Evolutionary conservation across 1,284 basidiomycete genomes (phyloP).

Genomic region (Xerocomus nothofagi): DNA sequence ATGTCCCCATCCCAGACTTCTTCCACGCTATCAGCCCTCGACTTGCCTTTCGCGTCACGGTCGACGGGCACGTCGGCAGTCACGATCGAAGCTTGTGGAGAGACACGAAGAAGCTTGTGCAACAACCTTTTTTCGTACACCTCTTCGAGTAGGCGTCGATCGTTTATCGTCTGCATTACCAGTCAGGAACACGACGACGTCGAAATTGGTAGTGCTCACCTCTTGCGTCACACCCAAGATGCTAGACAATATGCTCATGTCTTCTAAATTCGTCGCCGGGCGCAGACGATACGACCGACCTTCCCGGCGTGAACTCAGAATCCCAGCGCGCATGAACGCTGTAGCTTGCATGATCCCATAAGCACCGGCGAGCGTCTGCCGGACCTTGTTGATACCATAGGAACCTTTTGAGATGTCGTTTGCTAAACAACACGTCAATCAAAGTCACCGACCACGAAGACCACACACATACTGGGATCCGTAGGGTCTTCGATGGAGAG

Average conservation of each 20-base stretch:
- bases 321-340: conserved; percentile 58
- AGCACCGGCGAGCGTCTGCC: conserved; percentile 83
- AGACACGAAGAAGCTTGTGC: conserved; percentile 61
- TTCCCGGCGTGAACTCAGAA: conserved; percentile 53
- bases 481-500: conserved; percentile 96
- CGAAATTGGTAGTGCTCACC: conserved; percentile 44
- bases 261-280: conserved; percentile 51
- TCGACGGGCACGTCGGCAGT: conserved; percentile 25
- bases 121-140: conserved; percentile 64
- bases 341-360: conserved; percentile 79
- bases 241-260: conserved; percentile 77
- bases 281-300: conserved; percentile 50
- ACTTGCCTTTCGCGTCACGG: conserved; percentile 4
- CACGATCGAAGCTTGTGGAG: conserved; percentile 32
- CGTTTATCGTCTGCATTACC: conserved; percentile 62
- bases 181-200: conserved; percentile 9
- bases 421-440: conserved; percentile 43
- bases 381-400: conserved; percentile 81
- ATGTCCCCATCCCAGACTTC: conserved; percentile 43
- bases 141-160: conserved; percentile 66
- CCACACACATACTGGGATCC: conserved; percentile 67
- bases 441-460: conserved; percentile 2
- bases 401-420: conserved; percentile 95
- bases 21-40: conserved; percentile 31
- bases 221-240: conserved; percentile 85